Base-by-base conservation (phyloP, 148 eudicot genomes). In the Dysphania ambrosioides region DNA sequence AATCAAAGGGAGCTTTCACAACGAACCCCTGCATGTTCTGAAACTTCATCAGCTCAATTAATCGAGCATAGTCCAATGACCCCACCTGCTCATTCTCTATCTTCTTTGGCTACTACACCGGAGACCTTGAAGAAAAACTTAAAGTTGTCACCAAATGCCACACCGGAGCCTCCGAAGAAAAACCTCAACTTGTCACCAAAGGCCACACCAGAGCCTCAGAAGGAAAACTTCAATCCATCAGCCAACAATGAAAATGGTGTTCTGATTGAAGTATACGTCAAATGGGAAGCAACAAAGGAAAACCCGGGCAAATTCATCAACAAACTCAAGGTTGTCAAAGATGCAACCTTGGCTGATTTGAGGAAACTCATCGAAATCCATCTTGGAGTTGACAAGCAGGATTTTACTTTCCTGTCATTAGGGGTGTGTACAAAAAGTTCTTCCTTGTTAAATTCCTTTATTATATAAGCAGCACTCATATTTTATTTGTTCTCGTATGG, bases 261-360 rank as follows among this genome's bases (percentile, higher is more conserved):
- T 64, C 49, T 81, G 70, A 78, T 89, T 79, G 90, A 91, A 68
- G 86, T 93, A 6, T 82, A 84, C 72, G 94, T 91, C 34, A 93
- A 93, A 79, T 93, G 98, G 98, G 98, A 93, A 73, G 94, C 86
- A 16, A 88, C 97, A 32, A 88, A 85, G 82, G 97, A 88, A 27
- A 84, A 88, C 74, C 81, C 83, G 1, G 97, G 94, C 11, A 89
- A 93, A 59, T 74, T 85, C 35, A 87, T 93, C 65, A 81, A 84
- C 34, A 90, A 82, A 31, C 76, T 92, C n/a, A 92, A 88, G 81
- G 80, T 89, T 71, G 84, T 55, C 27, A 87, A 89, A 30, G 94
- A 89, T 75, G 88, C 94, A 3, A 89, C 84, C 66, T 89, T 93
- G 51, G 90, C 95, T 70, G 98, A 93, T 78, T 78, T 93, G 68